phyloP scores from a whole-genome alignment of 257 asterid species.

The Verbena officinalis region DNA sequence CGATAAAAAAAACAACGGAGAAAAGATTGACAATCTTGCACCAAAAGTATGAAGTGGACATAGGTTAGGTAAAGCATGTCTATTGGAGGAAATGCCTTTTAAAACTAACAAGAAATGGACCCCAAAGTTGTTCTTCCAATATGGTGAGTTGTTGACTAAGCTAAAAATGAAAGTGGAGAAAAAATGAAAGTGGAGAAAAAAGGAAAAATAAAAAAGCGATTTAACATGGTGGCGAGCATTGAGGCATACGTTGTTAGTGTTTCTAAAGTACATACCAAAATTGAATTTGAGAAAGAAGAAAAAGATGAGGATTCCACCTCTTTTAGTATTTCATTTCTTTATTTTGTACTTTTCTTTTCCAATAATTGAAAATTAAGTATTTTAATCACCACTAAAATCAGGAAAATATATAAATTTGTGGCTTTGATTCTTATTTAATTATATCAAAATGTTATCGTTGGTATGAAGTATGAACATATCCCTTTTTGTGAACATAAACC shows the following conservation, averaged over 20 bases:
- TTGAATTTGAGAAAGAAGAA: not conserved
- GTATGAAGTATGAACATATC: too few species aligned
- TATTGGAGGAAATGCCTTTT: slow-evolving; percentile 42
- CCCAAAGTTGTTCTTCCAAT: not conserved
- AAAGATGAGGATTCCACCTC: not conserved
- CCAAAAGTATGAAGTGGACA: slow-evolving; percentile 13
- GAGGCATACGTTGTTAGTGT: not conserved
- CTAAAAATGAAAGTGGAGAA: slow-evolving; percentile 3
- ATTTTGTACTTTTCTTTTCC: too few species aligned
- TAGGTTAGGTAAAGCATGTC: slow-evolving; percentile 50
- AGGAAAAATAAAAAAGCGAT: too few species aligned
- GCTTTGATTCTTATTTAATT: too few species aligned
- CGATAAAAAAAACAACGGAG: too few species aligned
- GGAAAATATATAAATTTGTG: too few species aligned
- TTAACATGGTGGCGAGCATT: too few species aligned
- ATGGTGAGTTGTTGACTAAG: not conserved
- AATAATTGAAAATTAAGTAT: too few species aligned
- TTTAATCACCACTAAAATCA: too few species aligned
- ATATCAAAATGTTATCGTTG: too few species aligned
- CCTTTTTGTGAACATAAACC: too few species aligned
- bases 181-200: too few species aligned
- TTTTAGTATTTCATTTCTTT: not conserved
- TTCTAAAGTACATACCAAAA: slow-evolving; percentile 30
- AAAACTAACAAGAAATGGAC: slow-evolving; percentile 6
- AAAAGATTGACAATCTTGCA: slow-evolving; percentile 4